A percentile compares a stretch with the other conserved stretches of the same genome.
Conservation (phyloP, 345 rosid species). For the Clausena lansium region DNA sequence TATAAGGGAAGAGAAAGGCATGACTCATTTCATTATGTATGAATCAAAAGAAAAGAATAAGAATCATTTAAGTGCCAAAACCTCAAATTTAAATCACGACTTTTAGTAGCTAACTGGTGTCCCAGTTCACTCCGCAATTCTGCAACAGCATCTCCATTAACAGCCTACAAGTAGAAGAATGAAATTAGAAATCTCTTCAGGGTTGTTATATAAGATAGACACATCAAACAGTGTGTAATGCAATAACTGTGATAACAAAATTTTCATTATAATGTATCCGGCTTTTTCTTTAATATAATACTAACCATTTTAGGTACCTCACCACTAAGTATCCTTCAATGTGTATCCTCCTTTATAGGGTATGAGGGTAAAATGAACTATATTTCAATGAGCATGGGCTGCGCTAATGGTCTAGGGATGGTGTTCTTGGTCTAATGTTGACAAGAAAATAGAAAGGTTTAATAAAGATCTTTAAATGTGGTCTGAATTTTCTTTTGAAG, state of each 20-base stretch:
- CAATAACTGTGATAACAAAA: neutral
- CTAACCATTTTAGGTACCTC: neutral
- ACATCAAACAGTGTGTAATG: neutral
- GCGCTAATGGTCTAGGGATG: neutral
- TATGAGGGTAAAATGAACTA: too few relatives aligned
- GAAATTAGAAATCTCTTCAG: neutral
- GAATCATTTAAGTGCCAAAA: constrained; percentile 10
- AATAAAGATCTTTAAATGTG: neutral
- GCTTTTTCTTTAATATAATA: neutral
- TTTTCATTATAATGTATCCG: too few relatives aligned
- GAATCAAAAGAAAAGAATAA: neutral
- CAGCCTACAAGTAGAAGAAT: constrained; percentile 42
- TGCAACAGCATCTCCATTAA: constrained; percentile 48
- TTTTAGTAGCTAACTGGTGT: constrained; percentile 59
- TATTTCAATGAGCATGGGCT: neutral
- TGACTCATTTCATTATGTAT: neutral
- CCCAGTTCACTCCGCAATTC: constrained; percentile 77
- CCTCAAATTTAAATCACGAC: constrained; percentile 46
- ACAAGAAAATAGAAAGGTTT: neutral
- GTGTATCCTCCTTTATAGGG: too few relatives aligned
- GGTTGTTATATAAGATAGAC: neutral
- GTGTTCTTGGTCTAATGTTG: neutral
- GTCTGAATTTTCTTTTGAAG: neutral
- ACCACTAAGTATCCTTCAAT: neutral
- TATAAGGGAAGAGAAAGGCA: neutral